phyloP scores from a whole-genome alignment of 2,329 filamentous ascomycete species.

The Cladosporium sp. region DNA sequence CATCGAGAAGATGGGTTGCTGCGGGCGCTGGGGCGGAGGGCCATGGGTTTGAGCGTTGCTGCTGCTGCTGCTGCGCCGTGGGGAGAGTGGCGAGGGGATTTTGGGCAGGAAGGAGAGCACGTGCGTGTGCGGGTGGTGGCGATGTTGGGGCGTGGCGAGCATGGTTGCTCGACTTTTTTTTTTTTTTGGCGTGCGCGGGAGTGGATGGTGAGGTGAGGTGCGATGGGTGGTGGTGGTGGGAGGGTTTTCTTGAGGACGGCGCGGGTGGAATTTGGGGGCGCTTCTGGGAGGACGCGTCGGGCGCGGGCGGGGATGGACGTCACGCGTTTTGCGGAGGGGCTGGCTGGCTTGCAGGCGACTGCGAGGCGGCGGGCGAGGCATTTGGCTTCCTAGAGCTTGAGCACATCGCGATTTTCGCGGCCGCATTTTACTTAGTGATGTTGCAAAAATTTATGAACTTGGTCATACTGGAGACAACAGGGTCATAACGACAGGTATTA shows the following conservation, averaged over 20 bases:
- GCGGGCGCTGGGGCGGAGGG: constrained; percentile 1
- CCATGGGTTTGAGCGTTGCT: constrained; percentile 30
- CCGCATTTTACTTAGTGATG: no score
- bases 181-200: neutral
- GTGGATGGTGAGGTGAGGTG: neutral
- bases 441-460: no score
- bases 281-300: no score
- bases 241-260: neutral
- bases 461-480: no score
- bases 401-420: no score
- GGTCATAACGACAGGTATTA: no score
- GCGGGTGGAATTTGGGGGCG: neutral
- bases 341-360: neutral
- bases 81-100: constrained; percentile 40
- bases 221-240: neutral
- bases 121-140: neutral
- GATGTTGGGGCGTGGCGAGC: neutral
- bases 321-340: neutral
- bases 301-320: neutral
- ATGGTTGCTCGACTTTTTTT: neutral
- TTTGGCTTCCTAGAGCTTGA: no score
- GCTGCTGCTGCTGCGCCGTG: constrained; percentile 37
- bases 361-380: no score
- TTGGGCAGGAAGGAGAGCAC: constrained; percentile 22
- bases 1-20: constrained; percentile 15